phyloP scores from a whole-genome alignment of 441 rosid genomes.

The Jatropha podagrica region DNA sequence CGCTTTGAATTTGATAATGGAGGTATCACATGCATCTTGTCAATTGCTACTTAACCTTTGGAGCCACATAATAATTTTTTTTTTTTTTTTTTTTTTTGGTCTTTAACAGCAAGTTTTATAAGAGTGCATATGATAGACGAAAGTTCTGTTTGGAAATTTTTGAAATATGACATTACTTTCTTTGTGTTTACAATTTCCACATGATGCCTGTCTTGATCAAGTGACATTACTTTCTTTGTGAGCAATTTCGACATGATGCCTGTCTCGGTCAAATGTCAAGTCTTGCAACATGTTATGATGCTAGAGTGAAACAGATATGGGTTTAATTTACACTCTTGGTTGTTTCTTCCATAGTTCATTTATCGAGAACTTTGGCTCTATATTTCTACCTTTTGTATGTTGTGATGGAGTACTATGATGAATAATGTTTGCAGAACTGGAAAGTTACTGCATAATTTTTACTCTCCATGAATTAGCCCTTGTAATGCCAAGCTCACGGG shows the following conservation, averaged over 20 bases:
- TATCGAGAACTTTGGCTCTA: background rate
- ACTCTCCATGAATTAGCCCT: no score
- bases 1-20: constrained; percentile 76
- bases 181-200: background rate
- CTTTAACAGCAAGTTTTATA: background rate
- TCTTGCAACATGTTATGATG: background rate
- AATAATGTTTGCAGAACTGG: no score
- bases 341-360: background rate
- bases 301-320: background rate
- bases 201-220: background rate
- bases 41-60: background rate
- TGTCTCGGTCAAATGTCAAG: no score
- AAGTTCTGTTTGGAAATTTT: background rate
- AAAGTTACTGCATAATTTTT: no score
- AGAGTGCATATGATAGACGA: background rate
- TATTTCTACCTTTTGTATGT: background rate
- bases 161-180: background rate
- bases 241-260: no score
- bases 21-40: constrained; percentile 48
- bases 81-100: background rate
- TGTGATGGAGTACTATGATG: no score
- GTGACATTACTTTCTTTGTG: no score
- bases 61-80: background rate
- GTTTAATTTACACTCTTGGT: background rate
- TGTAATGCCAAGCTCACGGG: no score